These are phyloP conservation scores for Neobulgaria alba DNA, from an alignment of 2,329 filamentous ascomycete genomes.

Conservation along the genomic window DNA sequence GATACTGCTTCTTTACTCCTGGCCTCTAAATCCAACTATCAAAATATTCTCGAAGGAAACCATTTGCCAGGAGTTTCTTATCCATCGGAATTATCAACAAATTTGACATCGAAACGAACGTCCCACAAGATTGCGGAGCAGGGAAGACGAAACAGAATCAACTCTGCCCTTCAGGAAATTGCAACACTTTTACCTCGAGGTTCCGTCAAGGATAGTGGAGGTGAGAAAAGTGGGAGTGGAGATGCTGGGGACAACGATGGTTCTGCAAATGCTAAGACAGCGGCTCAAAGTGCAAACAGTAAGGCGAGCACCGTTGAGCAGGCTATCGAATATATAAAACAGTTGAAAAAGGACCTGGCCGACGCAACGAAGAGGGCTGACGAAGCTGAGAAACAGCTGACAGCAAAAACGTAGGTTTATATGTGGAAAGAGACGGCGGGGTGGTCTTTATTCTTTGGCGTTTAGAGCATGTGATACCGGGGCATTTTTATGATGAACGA, in stretches of 20 bases:
- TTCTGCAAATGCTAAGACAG: slow-evolving; percentile 29
- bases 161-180: slow-evolving; percentile 86
- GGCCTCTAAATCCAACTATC: slow-evolving; percentile 94
- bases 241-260: slow-evolving; percentile 40
- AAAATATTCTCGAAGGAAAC: slow-evolving; percentile 92
- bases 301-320: slow-evolving; percentile 97
- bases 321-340: slow-evolving; percentile 91
- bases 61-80: slow-evolving; percentile 84
- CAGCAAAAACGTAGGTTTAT: slow-evolving; percentile 6
- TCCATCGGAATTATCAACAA: slow-evolving; percentile 82
- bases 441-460: slow-evolving; percentile 1
- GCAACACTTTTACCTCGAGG: slow-evolving; percentile 68
- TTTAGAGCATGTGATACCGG: background rate
- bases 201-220: slow-evolving; percentile 32
- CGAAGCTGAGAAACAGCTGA: slow-evolving; percentile 23
- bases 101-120: slow-evolving; percentile 90
- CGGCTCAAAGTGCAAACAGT: slow-evolving; percentile 57
- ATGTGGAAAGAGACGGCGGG: too few relatives aligned
- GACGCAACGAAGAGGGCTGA: slow-evolving; percentile 53
- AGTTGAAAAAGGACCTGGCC: slow-evolving; percentile 64
- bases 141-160: slow-evolving; percentile 89
- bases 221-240: slow-evolving; percentile 31
- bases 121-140: slow-evolving; percentile 98
- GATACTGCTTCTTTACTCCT: slow-evolving; percentile 65
- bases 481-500: background rate